A percentile compares a stretch with the other conserved stretches of the same genome.
Evolutionary conservation across 352 stramenopile species (phyloP).

Genomic region (Thalassiosira livingstoniorum): DNA sequence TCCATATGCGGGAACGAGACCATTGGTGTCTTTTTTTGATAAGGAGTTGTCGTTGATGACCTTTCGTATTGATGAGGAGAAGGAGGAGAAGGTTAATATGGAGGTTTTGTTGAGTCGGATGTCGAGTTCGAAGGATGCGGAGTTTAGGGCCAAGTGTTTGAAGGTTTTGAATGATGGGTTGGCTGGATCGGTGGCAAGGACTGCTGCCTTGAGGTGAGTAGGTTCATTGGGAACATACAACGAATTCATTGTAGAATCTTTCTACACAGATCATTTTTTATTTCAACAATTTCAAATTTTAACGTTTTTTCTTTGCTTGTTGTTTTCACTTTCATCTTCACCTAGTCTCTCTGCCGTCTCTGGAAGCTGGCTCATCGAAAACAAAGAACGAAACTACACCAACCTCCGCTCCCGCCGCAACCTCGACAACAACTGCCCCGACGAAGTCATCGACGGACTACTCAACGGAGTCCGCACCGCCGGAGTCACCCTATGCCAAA

Average conservation of each 20-base stretch:
- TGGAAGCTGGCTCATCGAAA: conserved; percentile 61
- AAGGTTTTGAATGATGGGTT: conserved; percentile 55
- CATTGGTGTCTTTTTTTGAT: conserved; percentile 57
- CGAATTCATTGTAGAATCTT: too few relatives aligned
- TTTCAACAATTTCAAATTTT: too few relatives aligned
- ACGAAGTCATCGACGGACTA: conserved; percentile 54
- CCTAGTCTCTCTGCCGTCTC: conserved; percentile 39
- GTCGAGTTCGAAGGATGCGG: conserved; percentile 47
- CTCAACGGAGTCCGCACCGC: conserved; percentile 46
- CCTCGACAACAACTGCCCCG: conserved; percentile 62
- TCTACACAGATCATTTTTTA: too few relatives aligned
- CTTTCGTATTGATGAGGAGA: conserved; percentile 50
- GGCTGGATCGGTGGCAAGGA: conserved; percentile 27
- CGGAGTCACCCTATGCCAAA: conserved; percentile 50
- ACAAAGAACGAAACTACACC: conserved; percentile 55
- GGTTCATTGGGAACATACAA: too few relatives aligned
- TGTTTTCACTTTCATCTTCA: too few relatives aligned
- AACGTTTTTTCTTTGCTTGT: too few relatives aligned
- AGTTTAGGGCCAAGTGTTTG: conserved; percentile 47
- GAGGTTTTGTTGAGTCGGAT: conserved; percentile 52
- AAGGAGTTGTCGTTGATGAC: conserved; percentile 58
- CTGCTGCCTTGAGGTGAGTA: too few relatives aligned
- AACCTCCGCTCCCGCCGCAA: conserved; percentile 50
- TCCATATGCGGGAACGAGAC: conserved; percentile 48
- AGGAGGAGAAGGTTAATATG: conserved; percentile 53